A percentile compares a stretch with the other conserved stretches of the same genome.
phyloP scores from a whole-genome alignment of 345 rosid species.

The Dovyalis caffra region DNA sequence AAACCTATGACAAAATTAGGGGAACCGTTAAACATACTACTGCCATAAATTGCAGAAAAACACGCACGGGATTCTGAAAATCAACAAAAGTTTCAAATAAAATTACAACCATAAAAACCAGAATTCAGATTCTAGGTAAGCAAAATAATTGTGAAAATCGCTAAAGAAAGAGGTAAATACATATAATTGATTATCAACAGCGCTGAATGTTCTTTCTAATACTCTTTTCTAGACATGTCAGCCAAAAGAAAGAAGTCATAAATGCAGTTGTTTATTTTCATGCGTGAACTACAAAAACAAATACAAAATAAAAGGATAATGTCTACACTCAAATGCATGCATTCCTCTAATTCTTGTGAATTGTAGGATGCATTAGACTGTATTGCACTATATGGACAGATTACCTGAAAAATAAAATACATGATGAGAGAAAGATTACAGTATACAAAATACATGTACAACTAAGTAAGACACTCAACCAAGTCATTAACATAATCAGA shows the following conservation, averaged over 20 bases:
- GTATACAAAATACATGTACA: background rate
- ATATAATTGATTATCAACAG: background rate
- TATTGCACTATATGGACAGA: background rate
- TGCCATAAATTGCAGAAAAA: background rate
- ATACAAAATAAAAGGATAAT: background rate
- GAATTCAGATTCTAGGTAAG: background rate
- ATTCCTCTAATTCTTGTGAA: background rate
- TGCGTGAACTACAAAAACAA: background rate
- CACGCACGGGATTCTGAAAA: background rate
- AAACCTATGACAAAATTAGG: constrained; percentile 51
- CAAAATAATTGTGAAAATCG: background rate
- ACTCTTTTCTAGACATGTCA: background rate
- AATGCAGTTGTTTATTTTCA: background rate
- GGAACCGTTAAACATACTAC: background rate
- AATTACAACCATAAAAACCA: background rate
- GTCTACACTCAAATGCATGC: background rate
- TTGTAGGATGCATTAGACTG: background rate
- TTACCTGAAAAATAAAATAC: background rate
- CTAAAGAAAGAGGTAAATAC: background rate
- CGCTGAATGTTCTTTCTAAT: background rate
- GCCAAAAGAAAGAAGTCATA: background rate
- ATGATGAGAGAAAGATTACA: background rate
- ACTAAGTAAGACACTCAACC: background rate
- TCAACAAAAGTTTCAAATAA: background rate
- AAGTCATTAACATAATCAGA: background rate